Conservation (phyloP, 805 yeast genomes). For the Torulaspora delbrueckii region DNA sequence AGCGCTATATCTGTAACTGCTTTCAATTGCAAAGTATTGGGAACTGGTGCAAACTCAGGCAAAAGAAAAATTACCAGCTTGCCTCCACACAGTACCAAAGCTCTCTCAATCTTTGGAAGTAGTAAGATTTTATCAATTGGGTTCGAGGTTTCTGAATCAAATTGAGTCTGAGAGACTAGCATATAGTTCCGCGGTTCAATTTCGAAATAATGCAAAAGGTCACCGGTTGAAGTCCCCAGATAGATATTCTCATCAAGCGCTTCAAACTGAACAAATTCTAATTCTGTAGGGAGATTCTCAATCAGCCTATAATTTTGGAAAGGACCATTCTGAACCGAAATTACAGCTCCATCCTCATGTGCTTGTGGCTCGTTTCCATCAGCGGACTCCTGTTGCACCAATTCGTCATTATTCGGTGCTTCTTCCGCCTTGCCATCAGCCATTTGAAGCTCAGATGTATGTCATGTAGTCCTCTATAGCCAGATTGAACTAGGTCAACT, state of each 20-base stretch:
- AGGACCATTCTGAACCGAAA: conserved; percentile 18
- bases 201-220: conserved; percentile 34
- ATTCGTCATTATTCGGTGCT: background rate
- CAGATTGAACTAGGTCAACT: background rate
- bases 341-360: background rate
- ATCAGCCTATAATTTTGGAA: conserved; percentile 23
- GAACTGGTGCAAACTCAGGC: conserved; percentile 36
- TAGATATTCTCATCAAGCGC: conserved; percentile 32
- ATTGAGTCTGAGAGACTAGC: conserved; percentile 31
- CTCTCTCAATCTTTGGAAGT: conserved; percentile 30
- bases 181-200: conserved; percentile 30
- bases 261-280: conserved; percentile 25
- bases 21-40: conserved; percentile 19
- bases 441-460: background rate
- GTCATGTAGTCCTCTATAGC: background rate
- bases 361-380: background rate
- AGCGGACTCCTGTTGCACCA: background rate
- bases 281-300: conserved; percentile 22
- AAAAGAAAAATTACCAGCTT: conserved; percentile 25
- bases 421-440: background rate
- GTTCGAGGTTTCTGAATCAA: conserved; percentile 14
- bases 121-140: conserved; percentile 27
- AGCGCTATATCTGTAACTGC: conserved; percentile 22
- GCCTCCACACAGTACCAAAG: conserved; percentile 23
- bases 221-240: conserved; percentile 32